A percentile compares a stretch with the other conserved stretches of the same genome.
phyloP scores from a whole-genome alignment of 139 green algal genomes.

The Chlorella ohadii region DNA sequence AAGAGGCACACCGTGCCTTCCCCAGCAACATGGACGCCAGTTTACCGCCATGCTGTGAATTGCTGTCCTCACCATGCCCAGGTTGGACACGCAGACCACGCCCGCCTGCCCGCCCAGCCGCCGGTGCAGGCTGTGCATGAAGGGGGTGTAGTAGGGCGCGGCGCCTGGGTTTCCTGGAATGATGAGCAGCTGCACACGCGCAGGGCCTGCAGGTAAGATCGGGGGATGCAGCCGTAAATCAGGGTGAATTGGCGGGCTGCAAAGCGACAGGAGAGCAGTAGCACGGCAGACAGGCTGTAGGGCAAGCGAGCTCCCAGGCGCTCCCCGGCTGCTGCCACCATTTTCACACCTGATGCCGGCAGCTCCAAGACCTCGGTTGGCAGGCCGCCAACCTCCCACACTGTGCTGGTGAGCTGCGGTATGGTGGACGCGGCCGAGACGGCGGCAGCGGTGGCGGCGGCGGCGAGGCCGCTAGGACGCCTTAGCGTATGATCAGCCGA shows the following conservation, averaged over 20 bases:
- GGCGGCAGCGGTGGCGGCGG: neutral
- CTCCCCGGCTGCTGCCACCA: too few species aligned
- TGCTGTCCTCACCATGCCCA: conserved; percentile 10
- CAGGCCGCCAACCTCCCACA: conserved; percentile 2
- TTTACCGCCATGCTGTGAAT: too few species aligned
- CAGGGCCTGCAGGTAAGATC: too few species aligned
- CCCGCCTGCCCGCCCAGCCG: neutral
- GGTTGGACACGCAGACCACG: neutral
- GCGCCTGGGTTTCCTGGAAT: conserved; percentile 17
- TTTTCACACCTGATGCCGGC: neutral
- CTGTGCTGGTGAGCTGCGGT: neutral
- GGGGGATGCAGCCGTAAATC: too few species aligned
- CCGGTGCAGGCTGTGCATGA: conserved; percentile 1
- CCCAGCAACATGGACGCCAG: too few species aligned
- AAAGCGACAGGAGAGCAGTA: too few species aligned
- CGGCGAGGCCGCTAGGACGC: neutral
- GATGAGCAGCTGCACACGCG: conserved; percentile 5
- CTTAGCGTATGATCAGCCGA: too few species aligned
- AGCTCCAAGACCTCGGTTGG: conserved; percentile 11
- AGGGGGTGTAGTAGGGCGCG: neutral
- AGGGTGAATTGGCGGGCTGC: too few species aligned
- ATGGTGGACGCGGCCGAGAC: neutral
- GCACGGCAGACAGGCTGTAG: too few species aligned
- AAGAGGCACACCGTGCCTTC: too few species aligned
- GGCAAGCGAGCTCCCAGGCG: too few species aligned